Evolutionary conservation across 169 alveolate genomes (phyloP).

Genomic region (Amoebophrya sp.): DNA sequence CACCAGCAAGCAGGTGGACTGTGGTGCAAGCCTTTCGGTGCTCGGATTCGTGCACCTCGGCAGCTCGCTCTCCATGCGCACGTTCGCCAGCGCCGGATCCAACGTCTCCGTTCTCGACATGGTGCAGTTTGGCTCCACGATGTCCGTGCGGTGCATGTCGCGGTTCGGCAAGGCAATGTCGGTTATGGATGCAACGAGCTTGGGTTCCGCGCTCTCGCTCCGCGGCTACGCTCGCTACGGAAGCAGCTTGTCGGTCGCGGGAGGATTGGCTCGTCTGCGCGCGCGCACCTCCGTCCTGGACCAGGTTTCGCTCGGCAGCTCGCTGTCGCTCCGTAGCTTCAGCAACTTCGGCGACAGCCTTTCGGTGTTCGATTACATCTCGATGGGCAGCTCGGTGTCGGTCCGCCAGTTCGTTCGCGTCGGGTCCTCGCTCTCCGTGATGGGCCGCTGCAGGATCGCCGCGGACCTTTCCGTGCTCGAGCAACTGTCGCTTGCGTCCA

Average conservation of each 20-base stretch:
- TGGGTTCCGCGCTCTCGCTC: neutral
- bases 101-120: neutral
- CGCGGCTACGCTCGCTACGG: neutral
- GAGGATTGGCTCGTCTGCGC: too few species aligned
- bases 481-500: too few species aligned
- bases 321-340: neutral
- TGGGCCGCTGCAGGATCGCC: neutral
- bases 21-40: neutral
- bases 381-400: neutral
- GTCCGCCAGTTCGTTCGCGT: neutral
- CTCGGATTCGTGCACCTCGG: neutral
- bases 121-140: neutral
- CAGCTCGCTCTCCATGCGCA: neutral
- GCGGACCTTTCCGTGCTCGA: neutral
- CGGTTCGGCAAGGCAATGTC: slow-evolving; percentile 4
- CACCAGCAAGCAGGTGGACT: neutral
- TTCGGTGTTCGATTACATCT: neutral
- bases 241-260: slow-evolving; percentile 9
- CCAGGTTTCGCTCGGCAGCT: neutral
- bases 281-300: neutral
- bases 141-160: neutral
- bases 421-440: neutral
- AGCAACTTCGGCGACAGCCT: neutral
- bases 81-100: neutral
- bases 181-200: neutral